Percentiles rank a stretch among this genome's conserved stretches.
Evolutionary conservation across 176 grass and related monocot genomes (phyloP).

Genomic region (Oryza punctata): DNA sequence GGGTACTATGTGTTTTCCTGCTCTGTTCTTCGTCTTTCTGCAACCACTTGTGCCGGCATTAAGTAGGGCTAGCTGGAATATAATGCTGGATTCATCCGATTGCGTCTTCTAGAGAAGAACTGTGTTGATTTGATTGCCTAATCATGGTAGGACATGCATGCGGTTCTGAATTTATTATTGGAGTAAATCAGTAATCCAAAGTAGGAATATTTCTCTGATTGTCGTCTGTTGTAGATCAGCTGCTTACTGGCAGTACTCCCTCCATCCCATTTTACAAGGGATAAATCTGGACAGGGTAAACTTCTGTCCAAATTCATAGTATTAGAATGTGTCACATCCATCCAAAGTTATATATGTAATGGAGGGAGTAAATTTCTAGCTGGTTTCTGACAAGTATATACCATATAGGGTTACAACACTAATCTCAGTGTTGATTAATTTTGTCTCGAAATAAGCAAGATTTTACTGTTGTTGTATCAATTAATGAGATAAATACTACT

Average conservation of each 20-base stretch:
- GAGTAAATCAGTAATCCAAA: no score
- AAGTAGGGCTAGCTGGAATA: neutral
- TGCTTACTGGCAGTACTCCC: neutral
- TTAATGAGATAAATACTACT: no score
- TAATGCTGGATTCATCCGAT: neutral
- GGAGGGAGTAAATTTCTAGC: neutral
- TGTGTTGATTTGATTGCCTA: neutral
- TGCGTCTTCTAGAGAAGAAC: neutral
- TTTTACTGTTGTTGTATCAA: neutral
- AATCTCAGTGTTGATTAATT: neutral
- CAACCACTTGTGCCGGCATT: constrained; percentile 37
- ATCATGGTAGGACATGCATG: neutral
- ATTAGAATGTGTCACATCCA: no score
- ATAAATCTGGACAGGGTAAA: no score
- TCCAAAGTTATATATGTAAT: no score
- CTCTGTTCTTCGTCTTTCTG: neutral
- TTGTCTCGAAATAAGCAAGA: neutral
- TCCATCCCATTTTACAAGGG: no score
- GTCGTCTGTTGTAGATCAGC: neutral
- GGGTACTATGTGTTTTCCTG: neutral
- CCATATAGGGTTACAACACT: neutral
- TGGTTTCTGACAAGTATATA: neutral
- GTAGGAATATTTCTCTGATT: neutral
- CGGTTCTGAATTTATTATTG: neutral
- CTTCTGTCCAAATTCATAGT: no score